A percentile compares a stretch with the other conserved stretches of the same genome.
phyloP scores from a whole-genome alignment of 208 protist genomes.

The Porcisia hertigi region DNA sequence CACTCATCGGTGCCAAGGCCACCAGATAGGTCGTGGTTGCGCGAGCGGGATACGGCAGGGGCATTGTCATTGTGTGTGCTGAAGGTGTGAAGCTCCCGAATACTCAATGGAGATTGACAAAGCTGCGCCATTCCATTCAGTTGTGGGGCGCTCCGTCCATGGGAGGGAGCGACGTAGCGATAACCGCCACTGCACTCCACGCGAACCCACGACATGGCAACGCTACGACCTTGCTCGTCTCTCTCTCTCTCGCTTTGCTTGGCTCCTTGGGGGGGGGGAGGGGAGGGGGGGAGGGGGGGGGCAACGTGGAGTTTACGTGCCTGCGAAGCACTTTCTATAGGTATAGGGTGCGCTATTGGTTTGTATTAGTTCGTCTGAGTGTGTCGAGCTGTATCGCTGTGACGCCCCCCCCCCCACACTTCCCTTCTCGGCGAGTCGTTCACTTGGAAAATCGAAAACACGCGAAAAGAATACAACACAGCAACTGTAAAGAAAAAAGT shows the following conservation, averaged over 20 bases:
- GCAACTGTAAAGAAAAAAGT: not conserved
- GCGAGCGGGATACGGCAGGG: conserved; percentile 1
- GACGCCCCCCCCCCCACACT: too few species aligned
- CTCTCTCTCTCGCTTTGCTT: not conserved
- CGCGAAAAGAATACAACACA: not conserved
- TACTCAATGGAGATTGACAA: conserved; percentile 26
- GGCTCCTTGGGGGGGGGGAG: not conserved
- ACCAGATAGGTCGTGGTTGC: not conserved
- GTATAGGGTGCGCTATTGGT: not conserved
- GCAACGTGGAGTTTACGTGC: not conserved
- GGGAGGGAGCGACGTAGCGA: conserved; percentile 63
- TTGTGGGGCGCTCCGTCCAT: conserved; percentile 30
- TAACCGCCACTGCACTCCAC: conserved; percentile 49
- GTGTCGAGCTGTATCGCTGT: not conserved
- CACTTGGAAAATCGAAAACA: not conserved
- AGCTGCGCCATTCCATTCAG: conserved; percentile 60
- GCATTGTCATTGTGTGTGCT: not conserved
- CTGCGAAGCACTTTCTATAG: not conserved
- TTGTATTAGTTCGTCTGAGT: not conserved
- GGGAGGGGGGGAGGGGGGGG: not conserved
- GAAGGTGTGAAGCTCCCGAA: conserved; percentile 38
- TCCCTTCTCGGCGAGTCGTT: not conserved
- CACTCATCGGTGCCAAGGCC: conserved; percentile 3
- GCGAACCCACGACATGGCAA: conserved; percentile 65
- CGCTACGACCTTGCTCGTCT: not conserved